Evolutionary conservation across 2,329 filamentous ascomycete genomes (phyloP).

Genomic region (Thielaviopsis musarum): DNA sequence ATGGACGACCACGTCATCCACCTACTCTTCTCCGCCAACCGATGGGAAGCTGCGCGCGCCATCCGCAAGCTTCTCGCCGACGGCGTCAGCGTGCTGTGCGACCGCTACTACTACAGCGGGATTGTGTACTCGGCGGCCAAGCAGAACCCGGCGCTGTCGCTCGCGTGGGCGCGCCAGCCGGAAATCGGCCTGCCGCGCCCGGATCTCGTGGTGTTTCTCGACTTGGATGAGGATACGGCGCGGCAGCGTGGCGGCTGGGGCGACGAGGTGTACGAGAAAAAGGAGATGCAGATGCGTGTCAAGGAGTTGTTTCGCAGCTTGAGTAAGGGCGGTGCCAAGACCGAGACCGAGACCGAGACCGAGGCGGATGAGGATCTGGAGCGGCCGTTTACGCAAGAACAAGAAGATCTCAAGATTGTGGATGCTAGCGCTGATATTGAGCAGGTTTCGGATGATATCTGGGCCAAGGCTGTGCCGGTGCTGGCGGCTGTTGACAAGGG

Average conservation of each 20-base stretch:
- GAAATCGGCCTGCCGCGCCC: conserved; percentile 78
- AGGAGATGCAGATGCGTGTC: conserved; percentile 66
- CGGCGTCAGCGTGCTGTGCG: conserved; percentile 66
- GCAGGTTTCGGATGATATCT: conserved; percentile 39
- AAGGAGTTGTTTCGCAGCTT: conserved; percentile 44
- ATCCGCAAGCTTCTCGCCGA: conserved; percentile 37
- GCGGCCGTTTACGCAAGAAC: conserved; percentile 28
- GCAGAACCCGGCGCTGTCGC: conserved; percentile 46
- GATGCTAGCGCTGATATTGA: conserved; percentile 38
- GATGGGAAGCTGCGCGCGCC: conserved; percentile 53
- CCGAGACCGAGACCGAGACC: conserved; percentile 12
- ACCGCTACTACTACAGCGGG: conserved; percentile 90
- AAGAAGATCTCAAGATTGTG: conserved; percentile 36
- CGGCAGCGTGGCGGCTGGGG: conserved; percentile 72
- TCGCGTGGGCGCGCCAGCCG: conserved; percentile 69
- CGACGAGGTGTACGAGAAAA: conserved; percentile 73
- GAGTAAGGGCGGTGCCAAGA: conserved; percentile 21
- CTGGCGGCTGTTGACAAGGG: conserved; percentile 33
- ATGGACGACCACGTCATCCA: conserved; percentile 84
- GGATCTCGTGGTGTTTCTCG: conserved; percentile 75
- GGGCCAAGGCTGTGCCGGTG: conserved; percentile 30
- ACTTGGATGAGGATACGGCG: conserved; percentile 58
- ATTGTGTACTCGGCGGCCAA: conserved; percentile 90
- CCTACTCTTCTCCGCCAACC: conserved; percentile 75
- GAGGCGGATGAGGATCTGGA: background rate